These are phyloP conservation scores for Hypoxylon rubiginosum DNA, from an alignment of 2,329 filamentous ascomycete genomes.

Conservation along the genomic window DNA sequence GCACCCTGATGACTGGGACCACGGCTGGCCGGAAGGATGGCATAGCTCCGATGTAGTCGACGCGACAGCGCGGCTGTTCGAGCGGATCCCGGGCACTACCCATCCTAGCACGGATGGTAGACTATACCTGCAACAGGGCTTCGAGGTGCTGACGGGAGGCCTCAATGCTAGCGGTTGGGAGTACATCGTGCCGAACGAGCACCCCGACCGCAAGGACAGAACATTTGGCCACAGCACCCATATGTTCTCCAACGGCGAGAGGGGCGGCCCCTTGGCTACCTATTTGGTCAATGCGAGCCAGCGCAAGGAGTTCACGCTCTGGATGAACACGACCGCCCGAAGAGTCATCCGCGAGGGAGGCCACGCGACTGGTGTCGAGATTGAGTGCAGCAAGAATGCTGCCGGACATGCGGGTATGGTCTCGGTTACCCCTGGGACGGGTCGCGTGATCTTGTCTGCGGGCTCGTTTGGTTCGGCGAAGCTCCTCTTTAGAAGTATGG, in stretches of 20 bases:
- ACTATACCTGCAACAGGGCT: constrained; percentile 75
- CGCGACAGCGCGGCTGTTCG: constrained; percentile 73
- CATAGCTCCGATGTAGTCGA: constrained; percentile 71
- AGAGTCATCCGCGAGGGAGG: constrained; percentile 73
- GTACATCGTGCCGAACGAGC: constrained; percentile 69
- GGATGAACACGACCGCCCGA: constrained; percentile 73
- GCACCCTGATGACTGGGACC: constrained; percentile 74
- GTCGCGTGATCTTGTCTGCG: constrained; percentile 75
- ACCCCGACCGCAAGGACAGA: constrained; percentile 73
- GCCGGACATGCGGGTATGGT: constrained; percentile 70
- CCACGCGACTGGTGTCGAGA: constrained; percentile 73
- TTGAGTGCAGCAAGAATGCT: constrained; percentile 63
- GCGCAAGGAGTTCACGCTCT: constrained; percentile 74
- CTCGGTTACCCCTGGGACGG: constrained; percentile 68
- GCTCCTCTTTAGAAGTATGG: constrained; percentile 71
- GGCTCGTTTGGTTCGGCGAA: constrained; percentile 77
- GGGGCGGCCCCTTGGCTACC: constrained; percentile 77
- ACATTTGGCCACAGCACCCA: constrained; percentile 74
- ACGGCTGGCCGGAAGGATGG: constrained; percentile 79
- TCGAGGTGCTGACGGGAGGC: constrained; percentile 71
- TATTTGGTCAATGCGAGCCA: constrained; percentile 73
- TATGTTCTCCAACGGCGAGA: constrained; percentile 75
- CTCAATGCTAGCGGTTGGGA: constrained; percentile 73
- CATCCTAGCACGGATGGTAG: constrained; percentile 74
- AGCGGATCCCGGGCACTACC: constrained; percentile 76